These are phyloP conservation scores for Colletotrichum lupini DNA, from an alignment of 2,329 filamentous ascomycete species.

Conservation along the genomic window DNA sequence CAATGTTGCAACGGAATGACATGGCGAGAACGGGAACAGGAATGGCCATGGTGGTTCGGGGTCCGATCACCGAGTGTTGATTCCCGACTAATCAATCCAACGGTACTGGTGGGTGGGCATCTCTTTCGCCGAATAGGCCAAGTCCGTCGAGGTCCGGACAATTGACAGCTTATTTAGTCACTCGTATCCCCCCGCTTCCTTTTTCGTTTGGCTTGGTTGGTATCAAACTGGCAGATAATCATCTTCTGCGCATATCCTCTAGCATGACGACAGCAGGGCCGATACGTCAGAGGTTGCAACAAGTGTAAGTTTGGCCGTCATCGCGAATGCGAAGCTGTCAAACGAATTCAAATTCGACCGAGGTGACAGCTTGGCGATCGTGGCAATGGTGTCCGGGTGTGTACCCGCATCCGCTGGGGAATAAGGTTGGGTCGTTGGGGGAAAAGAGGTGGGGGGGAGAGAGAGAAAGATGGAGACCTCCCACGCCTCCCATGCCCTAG, in stretches of 20 bases:
- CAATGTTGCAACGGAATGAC: background rate
- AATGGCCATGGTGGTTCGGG: background rate
- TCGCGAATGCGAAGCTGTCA: background rate
- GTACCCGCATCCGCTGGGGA: background rate
- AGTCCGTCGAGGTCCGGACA: background rate
- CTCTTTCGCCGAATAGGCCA: background rate
- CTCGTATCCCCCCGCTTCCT: background rate
- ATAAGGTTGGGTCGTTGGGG: background rate
- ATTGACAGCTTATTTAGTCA: background rate
- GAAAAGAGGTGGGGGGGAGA: background rate
- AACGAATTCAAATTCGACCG: background rate
- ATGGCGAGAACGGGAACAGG: background rate
- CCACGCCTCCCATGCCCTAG: background rate
- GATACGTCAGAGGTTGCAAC: background rate
- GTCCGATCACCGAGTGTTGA: background rate
- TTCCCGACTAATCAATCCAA: background rate
- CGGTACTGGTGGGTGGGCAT: background rate
- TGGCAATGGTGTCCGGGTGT: background rate
- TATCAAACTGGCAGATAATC: background rate
- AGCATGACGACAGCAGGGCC: too few species aligned
- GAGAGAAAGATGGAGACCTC: background rate
- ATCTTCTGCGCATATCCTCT: background rate
- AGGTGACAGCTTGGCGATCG: background rate
- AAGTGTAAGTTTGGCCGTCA: background rate
- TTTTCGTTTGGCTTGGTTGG: background rate